Base-by-base conservation (phyloP, 2,329 filamentous ascomycete species). In the Ceratocystis alfenasii region DNA sequence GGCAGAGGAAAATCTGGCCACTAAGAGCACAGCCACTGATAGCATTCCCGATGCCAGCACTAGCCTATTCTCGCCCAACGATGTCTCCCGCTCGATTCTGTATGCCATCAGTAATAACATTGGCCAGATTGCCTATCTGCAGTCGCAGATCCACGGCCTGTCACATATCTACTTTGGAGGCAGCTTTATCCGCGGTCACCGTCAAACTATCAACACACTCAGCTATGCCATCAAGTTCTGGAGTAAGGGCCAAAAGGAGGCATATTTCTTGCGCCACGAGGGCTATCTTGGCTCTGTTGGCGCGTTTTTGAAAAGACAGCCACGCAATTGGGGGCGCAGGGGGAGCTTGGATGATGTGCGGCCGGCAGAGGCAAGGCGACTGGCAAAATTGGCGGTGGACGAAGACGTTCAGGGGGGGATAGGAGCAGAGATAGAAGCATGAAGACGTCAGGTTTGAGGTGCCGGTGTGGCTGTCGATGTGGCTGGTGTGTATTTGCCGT, bases 31-130 rank as follows among this genome's bases (percentile, higher is more conserved):
- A 36, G 84, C 83, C 69, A 80, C 82, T 67, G 91, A 89, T 5
- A 92, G 96, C 71, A 83, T 82, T 36, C 84, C 83, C 69, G 80
- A 82, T 68, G 48, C 76, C 46, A 74, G 69, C 64, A 70, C 74
- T 20, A 73, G 78, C 2, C 80, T 82, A 67, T 97, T 96, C 76
- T 85, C 83, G 20, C 81, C 85, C 45, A 86, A 91, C 73, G 94
- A 99, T 75, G 90, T 99, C 69, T 94, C 90, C 28, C 82, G 93
- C 41, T 96, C 90, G 60, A 81, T 99, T 20, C 83, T 99, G 0
- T 99, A 96, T 76, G 94, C 94, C 28, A 90, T 97, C 70, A 93
- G 88, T 74, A 97, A 97, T 79, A 97, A 97, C 76, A 96, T 97
- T 69, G 94, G 94, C 17, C 94, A 99, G 78, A 95, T 99, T 71